Base-by-base conservation (phyloP, 2,329 filamentous ascomycete species). In the Monosporascus sp. region DNA sequence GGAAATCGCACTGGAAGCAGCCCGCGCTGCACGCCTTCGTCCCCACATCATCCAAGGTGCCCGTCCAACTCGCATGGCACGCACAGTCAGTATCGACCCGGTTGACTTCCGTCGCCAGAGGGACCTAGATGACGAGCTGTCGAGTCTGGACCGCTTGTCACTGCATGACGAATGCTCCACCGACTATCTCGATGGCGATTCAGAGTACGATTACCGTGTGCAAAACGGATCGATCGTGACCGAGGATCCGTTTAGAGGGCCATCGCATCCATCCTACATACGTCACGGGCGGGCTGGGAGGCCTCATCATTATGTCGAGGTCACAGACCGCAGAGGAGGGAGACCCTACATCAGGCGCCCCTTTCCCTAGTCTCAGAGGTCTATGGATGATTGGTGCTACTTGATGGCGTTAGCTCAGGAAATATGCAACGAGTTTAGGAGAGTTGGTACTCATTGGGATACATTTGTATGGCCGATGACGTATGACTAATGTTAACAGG, bases 171-270 rank as follows among this genome's bases (percentile, higher is more conserved):
- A 53, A n/a, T 52, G 58, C 22, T 57, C 57, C 3, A 25, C 36
- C 6, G 53, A 55, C 20, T 18, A 50, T 8, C 48, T 46, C 5
- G 52, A 42, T 5, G 49, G 54, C 31, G 47, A 41, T 9, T 55
- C 54, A 45, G 60, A 61, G 24, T 56, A 53, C 38, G 60, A 60
- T 24, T 44, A 54, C 36, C 53, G 55, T 15, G 25, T 49, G 17
- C 59, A 57, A 48, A 55, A 50, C 27, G 62, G 62, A 42, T 64
- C 62, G 5, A 52, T 64, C 5, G 8, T 65, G 11, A 54, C 55
- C 9, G 61, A 56, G 1, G 63, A 65, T 25, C 60, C 62, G 20
- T 65, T 64, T 48, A 53, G 50, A 24, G 45, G 47, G 11, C 9
- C 31, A 14, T 5, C 31, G 31, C 47, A 54, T 6, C 47, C n/a